Percentiles rank a stretch among this genome's conserved stretches.
phyloP scores from a whole-genome alignment of 129 eudicot species.

The Flaveria robusta region DNA sequence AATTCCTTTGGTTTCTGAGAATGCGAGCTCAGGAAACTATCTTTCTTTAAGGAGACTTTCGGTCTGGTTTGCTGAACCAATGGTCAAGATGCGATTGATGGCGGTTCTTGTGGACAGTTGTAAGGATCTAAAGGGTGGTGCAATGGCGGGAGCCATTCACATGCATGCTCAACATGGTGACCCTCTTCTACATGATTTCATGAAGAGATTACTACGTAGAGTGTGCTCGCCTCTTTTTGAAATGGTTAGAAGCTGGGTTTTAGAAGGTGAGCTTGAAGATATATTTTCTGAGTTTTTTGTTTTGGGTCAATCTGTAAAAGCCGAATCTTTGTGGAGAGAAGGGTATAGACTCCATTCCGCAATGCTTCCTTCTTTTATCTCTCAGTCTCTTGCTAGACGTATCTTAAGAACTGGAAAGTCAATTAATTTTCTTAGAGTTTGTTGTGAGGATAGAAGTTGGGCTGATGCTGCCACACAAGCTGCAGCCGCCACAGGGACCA shows the following conservation, averaged over 20 bases:
- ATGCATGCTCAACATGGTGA: slow-evolving; percentile 99
- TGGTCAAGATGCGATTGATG: slow-evolving; percentile 96
- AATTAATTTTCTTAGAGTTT: slow-evolving; percentile 88
- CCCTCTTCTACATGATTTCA: slow-evolving; percentile 88
- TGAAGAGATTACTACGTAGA: slow-evolving; percentile 82
- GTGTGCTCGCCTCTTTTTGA: slow-evolving; percentile 98
- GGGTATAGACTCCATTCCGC: slow-evolving; percentile 85
- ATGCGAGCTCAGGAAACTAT: slow-evolving; percentile 71
- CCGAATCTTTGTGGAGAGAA: slow-evolving; percentile 94
- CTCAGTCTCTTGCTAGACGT: slow-evolving; percentile 83
- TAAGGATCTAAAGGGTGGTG: slow-evolving; percentile 85
- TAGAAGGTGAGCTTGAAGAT: slow-evolving; percentile 99
- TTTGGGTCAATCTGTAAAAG: slow-evolving; percentile 89
- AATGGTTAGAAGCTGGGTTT: slow-evolving; percentile 99
- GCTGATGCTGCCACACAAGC: slow-evolving; percentile 96
- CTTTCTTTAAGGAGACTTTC: slow-evolving; percentile 82
- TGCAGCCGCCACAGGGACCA: slow-evolving; percentile 90
- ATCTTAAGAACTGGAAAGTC: slow-evolving; percentile 97
- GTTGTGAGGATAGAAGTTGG: slow-evolving; percentile 97
- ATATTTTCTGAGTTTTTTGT: slow-evolving; percentile 88
- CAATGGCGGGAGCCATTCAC: slow-evolving; percentile 99
- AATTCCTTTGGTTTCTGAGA: slow-evolving; percentile 75
- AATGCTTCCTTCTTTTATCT: slow-evolving; percentile 96
- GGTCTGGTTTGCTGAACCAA: slow-evolving; percentile 95
- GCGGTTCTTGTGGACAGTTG: slow-evolving; percentile 93